phyloP scores from a whole-genome alignment of 306 rosid genomes.

The Sphenostylis stenocarpa region DNA sequence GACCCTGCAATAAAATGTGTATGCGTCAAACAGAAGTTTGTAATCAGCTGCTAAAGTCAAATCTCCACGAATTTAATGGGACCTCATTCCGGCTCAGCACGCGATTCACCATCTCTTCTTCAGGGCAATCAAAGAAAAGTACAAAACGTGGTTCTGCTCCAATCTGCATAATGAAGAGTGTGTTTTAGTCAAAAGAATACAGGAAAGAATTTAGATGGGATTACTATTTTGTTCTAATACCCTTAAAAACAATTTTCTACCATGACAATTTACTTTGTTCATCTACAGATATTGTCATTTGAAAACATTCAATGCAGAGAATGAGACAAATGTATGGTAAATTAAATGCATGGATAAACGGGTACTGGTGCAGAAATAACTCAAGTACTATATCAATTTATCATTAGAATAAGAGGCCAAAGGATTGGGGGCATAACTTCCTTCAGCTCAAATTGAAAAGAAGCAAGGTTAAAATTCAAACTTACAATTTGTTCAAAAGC shows the following conservation, averaged over 20 bases:
- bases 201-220: slow-evolving; percentile 5
- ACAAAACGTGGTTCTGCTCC: slow-evolving; percentile 81
- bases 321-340: slow-evolving; percentile 10
- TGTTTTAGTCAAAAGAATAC: slow-evolving; percentile 9
- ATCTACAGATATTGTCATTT: slow-evolving; percentile 20
- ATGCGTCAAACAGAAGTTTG: slow-evolving; percentile 25
- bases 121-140: slow-evolving; percentile 95
- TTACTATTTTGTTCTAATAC: neutral
- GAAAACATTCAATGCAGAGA: neutral
- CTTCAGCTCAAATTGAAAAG: slow-evolving; percentile 5
- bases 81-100: slow-evolving; percentile 95
- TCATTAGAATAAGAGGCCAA: neutral
- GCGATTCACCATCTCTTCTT: slow-evolving; percentile 91
- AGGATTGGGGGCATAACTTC: neutral
- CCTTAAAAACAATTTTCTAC: neutral
- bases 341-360: neutral
- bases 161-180: slow-evolving; percentile 45
- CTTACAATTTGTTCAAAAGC: slow-evolving; percentile 84
- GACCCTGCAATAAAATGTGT: slow-evolving; percentile 62
- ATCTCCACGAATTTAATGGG: slow-evolving; percentile 31
- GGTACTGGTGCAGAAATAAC: slow-evolving; percentile 18
- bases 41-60: neutral
- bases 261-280: neutral
- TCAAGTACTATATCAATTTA: slow-evolving; percentile 14
- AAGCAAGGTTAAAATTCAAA: slow-evolving; percentile 34